Base-by-base conservation (phyloP, 2,329 filamentous ascomycete species). In the Hymenoscyphus scutula region DNA sequence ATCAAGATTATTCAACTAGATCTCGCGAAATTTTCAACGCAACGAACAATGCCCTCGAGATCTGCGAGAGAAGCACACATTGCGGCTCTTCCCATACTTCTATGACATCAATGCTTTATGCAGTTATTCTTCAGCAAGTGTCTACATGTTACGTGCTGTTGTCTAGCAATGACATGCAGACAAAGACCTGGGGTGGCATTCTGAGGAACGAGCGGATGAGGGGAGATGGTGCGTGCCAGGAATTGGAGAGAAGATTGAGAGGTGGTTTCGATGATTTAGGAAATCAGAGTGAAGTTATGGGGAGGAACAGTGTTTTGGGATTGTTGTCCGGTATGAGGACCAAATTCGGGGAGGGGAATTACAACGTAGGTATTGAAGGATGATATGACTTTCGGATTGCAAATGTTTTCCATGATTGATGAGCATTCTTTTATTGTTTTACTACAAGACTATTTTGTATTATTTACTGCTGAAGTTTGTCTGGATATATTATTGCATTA, bases 81-180 rank as follows among this genome's bases (percentile, higher is more conserved):
- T 59, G 58, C n/a, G 37, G 11, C 11, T 34, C 27, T 7, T 32
- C 29, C 11, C 58, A 59, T 30, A 53, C 27, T 30, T 53, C 58
- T 27, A 53, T 54, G 45, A 54, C 23, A n/a, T 59, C 45, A 10
- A 59, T 59, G 58, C 58, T 59, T 1, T 54, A 59, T 30, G 58
- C 45, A 11, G 38, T 59, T 1, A 59, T 59, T 11, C 48, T 59
- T 11, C 58, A 59, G 17, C 58, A 59, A n/a, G 29, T 59, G 5
- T 59, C 45, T 17, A 37, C 48, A 17, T 59, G 58, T 19, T 45
- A 53, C 48, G 19, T 59, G 5, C 45, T 59, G 6, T 30, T n/a
- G 17, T 58, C 56, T 11, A 15, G 17, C n/a, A 13, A 58, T 54
- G 34, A 29, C 13, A 17, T 51, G 15, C 45, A 54, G n/a, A 25